These are phyloP conservation scores for Aspergillus thermomutatus DNA, from an alignment of 2,329 filamentous ascomycete genomes.

Conservation along the genomic window DNA sequence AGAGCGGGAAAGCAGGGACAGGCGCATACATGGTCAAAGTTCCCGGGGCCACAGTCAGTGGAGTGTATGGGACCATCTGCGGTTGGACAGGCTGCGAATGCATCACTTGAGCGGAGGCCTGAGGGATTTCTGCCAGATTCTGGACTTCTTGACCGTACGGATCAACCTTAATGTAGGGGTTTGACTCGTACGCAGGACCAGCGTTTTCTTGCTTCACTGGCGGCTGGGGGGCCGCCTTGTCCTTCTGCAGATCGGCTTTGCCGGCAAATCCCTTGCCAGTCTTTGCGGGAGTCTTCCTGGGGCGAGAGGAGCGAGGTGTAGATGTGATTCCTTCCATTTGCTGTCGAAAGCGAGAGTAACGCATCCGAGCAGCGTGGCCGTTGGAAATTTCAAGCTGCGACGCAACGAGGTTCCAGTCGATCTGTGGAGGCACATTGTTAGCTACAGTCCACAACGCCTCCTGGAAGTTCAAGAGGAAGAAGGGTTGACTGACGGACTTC, in stretches of 20 bases:
- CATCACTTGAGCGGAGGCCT: constrained; percentile 5
- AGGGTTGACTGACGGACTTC: constrained; percentile 42
- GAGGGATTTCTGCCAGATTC: constrained; percentile 11
- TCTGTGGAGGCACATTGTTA: constrained; percentile 30
- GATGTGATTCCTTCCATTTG: constrained; percentile 48
- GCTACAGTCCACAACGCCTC: neutral
- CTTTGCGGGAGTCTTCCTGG: constrained; percentile 27
- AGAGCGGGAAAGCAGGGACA: constrained; percentile 1
- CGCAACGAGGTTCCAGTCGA: constrained; percentile 54
- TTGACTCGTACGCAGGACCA: constrained; percentile 3
- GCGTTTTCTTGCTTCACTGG: constrained; percentile 10
- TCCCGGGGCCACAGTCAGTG: constrained; percentile 14
- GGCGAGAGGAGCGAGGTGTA: constrained; percentile 15
- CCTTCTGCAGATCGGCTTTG: constrained; percentile 13
- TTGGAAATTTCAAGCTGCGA: constrained; percentile 51
- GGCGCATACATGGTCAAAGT: constrained; percentile 17
- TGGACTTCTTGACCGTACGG: constrained; percentile 8
- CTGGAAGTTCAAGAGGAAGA: constrained; percentile 3
- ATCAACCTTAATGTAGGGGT: constrained; percentile 24
- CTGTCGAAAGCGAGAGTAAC: constrained; percentile 52
- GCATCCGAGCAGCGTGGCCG: constrained; percentile 57
- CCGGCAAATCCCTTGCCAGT: constrained; percentile 13
- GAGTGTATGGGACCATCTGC: constrained; percentile 7
- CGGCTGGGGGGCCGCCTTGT: constrained; percentile 2
- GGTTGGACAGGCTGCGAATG: constrained; percentile 1